These are phyloP conservation scores for Kwoniella shandongensis DNA, from an alignment of 768 basidiomycete species.

Conservation along the genomic window DNA sequence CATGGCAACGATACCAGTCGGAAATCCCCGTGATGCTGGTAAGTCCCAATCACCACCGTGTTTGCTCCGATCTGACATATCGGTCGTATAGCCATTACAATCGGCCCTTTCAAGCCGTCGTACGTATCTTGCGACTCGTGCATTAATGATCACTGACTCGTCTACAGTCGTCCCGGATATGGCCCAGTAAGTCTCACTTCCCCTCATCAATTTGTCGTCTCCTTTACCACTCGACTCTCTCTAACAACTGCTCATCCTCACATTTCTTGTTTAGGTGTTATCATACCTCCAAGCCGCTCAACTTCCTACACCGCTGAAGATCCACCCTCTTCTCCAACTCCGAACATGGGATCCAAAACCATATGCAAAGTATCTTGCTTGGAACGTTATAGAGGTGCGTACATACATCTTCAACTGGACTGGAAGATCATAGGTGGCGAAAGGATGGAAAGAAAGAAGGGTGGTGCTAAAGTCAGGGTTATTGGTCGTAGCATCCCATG, in stretches of 20 bases:
- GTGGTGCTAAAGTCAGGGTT: conserved; percentile 4
- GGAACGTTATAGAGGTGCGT: conserved; percentile 50
- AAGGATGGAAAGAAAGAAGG: not conserved
- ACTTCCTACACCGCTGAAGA: conserved; percentile 46
- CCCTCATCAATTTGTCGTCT: not conserved
- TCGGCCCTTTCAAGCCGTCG: conserved; percentile 51
- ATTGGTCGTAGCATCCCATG: conserved; percentile 48
- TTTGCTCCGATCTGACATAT: not conserved
- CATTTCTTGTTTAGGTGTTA: conserved; percentile 30
- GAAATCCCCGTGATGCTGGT: conserved; percentile 39
- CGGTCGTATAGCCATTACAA: conserved; percentile 35
- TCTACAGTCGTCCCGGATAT: conserved; percentile 49
- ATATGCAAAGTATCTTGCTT: conserved; percentile 51
- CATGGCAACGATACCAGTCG: conserved; percentile 38
- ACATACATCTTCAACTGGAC: not conserved
- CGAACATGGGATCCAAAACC: conserved; percentile 52
- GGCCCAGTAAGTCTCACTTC: conserved; percentile 35
- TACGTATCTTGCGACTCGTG: conserved; percentile 11
- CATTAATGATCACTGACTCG: not conserved
- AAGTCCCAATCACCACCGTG: not conserved
- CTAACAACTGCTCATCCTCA: not conserved
- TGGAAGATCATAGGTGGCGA: not conserved
- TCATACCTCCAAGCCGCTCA: conserved; percentile 53
- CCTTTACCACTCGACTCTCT: not conserved
- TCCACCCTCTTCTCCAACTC: conserved; percentile 49